Evolutionary conservation across 208 protist species (phyloP).

Genomic region (Leptomonas pyrrhocoris): DNA sequence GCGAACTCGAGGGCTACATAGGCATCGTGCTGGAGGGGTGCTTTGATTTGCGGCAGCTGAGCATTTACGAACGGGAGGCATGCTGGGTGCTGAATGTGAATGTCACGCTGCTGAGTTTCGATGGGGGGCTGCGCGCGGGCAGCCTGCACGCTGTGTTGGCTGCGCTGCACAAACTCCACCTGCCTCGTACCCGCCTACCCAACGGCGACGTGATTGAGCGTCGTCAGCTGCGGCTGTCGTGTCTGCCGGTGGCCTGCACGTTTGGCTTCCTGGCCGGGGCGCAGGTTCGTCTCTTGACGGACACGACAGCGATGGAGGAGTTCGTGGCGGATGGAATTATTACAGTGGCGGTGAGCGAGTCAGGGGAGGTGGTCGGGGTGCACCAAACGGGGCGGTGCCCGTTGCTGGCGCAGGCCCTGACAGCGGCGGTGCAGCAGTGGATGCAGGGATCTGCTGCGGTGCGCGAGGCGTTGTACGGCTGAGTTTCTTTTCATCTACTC

Average conservation of each 20-base stretch:
- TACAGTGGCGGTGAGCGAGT: conserved; percentile 70
- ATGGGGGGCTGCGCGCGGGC: conserved; percentile 71
- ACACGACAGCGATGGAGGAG: conserved; percentile 86
- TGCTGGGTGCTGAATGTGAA: conserved; percentile 84
- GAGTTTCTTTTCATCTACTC: not conserved
- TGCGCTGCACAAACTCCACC: conserved; percentile 54
- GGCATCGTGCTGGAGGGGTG: conserved; percentile 53
- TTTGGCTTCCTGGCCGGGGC: conserved; percentile 38
- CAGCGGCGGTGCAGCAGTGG: conserved; percentile 37
- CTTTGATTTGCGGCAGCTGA: conserved; percentile 61
- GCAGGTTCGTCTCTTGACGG: conserved; percentile 56
- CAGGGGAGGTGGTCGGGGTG: conserved; percentile 51
- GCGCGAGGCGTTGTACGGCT: conserved; percentile 32
- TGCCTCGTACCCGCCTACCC: conserved; percentile 75
- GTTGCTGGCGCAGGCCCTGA: conserved; percentile 45
- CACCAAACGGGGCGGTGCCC: conserved; percentile 56
- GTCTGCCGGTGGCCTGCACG: conserved; percentile 66
- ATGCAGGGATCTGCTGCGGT: conserved; percentile 13
- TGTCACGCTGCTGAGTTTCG: conserved; percentile 70
- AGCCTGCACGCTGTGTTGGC: conserved; percentile 72
- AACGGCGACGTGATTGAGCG: conserved; percentile 69
- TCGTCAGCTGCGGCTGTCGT: conserved; percentile 39
- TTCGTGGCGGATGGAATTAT: conserved; percentile 57
- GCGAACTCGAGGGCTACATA: conserved; percentile 77
- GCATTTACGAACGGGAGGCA: conserved; percentile 68